Evolutionary conservation across 768 basidiomycete genomes (phyloP).

Genomic region (Crassisporium funariophilum): DNA sequence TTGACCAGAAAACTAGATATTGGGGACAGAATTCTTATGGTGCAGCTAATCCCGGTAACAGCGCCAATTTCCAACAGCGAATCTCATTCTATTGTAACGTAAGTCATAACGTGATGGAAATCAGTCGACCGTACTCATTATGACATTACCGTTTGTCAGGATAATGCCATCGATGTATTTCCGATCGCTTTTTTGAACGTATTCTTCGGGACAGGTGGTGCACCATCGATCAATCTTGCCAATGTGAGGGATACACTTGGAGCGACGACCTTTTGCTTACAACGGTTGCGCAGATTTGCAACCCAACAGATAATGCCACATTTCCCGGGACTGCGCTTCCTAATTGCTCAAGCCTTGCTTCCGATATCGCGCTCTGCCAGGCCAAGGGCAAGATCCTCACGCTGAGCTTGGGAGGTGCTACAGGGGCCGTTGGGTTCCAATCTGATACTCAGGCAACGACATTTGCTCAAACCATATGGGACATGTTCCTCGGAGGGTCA

Average conservation of each 20-base stretch:
- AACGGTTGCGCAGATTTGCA: constrained; percentile 54
- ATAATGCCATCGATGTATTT: constrained; percentile 67
- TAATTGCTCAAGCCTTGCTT: constrained; percentile 60
- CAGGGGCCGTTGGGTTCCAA: constrained; percentile 61
- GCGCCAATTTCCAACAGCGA: constrained; percentile 59
- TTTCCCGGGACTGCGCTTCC: constrained; percentile 66
- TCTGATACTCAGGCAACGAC: constrained; percentile 56
- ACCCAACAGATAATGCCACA: constrained; percentile 50
- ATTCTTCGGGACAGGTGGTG: constrained; percentile 64
- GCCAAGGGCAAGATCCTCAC: constrained; percentile 62
- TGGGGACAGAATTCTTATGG: constrained; percentile 82
- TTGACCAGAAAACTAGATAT: constrained; percentile 42
- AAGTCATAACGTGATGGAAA: constrained; percentile 14
- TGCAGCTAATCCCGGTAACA: constrained; percentile 47
- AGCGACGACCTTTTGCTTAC: neutral
- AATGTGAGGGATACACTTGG: constrained; percentile 46
- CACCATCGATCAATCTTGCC: constrained; percentile 68
- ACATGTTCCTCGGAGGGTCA: constrained; percentile 63
- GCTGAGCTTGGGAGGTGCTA: constrained; percentile 61
- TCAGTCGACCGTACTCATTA: neutral
- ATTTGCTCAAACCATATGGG: constrained; percentile 73
- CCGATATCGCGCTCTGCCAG: constrained; percentile 68
- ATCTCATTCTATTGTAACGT: constrained; percentile 69
- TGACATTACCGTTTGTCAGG: constrained; percentile 34
- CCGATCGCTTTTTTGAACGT: constrained; percentile 69